These are phyloP conservation scores for Globisporangium uncinulatum DNA, from an alignment of 352 stramenopile species.

Conservation along the genomic window DNA sequence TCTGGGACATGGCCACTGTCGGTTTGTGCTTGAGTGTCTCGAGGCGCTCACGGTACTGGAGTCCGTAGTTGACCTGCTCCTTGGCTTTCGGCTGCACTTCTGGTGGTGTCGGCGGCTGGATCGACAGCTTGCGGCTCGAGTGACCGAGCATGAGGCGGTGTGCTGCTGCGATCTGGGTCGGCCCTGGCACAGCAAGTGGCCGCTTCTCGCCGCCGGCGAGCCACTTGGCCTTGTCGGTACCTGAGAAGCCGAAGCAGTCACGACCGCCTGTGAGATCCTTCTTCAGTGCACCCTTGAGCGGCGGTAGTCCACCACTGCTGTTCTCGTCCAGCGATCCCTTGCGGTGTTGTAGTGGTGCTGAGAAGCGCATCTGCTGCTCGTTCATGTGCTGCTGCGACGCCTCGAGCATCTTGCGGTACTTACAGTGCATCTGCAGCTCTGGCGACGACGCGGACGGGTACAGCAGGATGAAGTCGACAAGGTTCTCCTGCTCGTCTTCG, in stretches of 20 bases:
- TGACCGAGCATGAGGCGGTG: constrained; percentile 81
- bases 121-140: constrained; percentile 73
- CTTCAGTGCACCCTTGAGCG: constrained; percentile 46
- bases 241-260: constrained; percentile 77
- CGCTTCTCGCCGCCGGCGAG: constrained; percentile 51
- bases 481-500: constrained; percentile 27
- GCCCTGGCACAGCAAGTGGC: constrained; percentile 46
- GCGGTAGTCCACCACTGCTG: constrained; percentile 33
- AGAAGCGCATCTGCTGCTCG: constrained; percentile 79
- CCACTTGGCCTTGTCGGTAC: constrained; percentile 71
- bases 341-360: constrained; percentile 68
- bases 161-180: constrained; percentile 69
- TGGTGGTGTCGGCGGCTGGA: constrained; percentile 67
- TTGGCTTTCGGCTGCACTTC: constrained; percentile 34
- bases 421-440: constrained; percentile 29
- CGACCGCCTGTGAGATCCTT: constrained; percentile 42
- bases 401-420: constrained; percentile 76
- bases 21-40: constrained; percentile 73
- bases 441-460: constrained; percentile 40
- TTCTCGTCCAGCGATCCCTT: constrained; percentile 10
- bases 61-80: constrained; percentile 62
- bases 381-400: constrained; percentile 76
- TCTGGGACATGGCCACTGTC: constrained; percentile 66
- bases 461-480: constrained; percentile 65
- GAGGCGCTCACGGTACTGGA: constrained; percentile 76